Base-by-base conservation (phyloP, 1,284 basidiomycete genomes). In the Ganoderma resinaceum region DNA sequence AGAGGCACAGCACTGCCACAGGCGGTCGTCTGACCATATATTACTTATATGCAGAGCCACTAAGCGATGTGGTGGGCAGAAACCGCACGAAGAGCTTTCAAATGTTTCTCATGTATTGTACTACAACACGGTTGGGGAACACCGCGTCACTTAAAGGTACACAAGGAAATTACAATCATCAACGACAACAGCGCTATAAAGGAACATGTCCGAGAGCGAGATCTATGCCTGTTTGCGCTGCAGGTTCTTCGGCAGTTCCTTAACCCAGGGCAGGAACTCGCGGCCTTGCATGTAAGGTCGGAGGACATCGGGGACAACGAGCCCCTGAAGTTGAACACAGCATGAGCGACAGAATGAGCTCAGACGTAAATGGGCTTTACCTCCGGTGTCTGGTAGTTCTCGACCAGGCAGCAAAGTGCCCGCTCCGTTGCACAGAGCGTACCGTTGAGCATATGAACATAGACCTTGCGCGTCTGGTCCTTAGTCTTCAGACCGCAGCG, bases 401-500 rank as follows among this genome's bases (percentile, higher is more conserved):
- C 97, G n/a, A 96, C 97, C 60, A 99, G 77, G 82, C 98, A 99
- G 82, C 97, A 99, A 35, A 99, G 84, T 1, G 97, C 95, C 55
- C 97, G 92, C 82, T 98, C 95, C 0, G 97, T 99, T 1, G 98
- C 97, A 75, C 96, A 98, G 40, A 99, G 87, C 0, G 98, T 99
- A 61, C 98, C 97, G 81, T 98, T 98, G 77, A 98, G 83, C 96
- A 98, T 98, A 84, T 98, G 96, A 2, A 97, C 96, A 80, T 97
- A 98, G 16, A 95, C 84, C 77, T 97, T 95, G 72, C 95, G 91
- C 57, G 91, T 85, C 76, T 95, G 94, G 46, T 95, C 95, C 77
- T 95, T 93, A 68, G 87, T 87, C 81, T 96, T 97, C 79, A 96
- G 85, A 38, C 96, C 96, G 76, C 95, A 95, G 60, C 95, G 87